phyloP scores from a whole-genome alignment of 2,329 filamentous ascomycete species.

The Penicillium janthinellum region DNA sequence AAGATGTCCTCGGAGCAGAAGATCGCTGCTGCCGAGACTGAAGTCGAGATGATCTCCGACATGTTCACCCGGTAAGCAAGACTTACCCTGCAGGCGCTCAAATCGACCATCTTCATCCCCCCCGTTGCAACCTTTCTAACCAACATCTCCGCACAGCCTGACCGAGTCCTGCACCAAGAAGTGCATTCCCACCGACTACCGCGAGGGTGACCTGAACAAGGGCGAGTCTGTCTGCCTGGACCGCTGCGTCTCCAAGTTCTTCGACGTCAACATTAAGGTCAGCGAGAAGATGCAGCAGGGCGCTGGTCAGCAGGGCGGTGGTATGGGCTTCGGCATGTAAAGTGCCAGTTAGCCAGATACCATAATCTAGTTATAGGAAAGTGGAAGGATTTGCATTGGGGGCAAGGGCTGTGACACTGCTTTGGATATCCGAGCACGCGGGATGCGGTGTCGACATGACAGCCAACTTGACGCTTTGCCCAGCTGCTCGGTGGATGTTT shows the following conservation, averaged over 20 bases:
- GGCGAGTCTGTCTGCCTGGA: conserved; percentile 98
- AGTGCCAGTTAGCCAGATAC: conserved; percentile 2
- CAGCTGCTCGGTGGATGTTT: background rate
- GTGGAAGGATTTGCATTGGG: background rate
- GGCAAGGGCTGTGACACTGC: background rate
- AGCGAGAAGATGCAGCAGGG: conserved; percentile 94
- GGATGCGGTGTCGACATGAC: background rate
- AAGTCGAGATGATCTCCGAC: conserved; percentile 96
- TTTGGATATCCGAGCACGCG: background rate
- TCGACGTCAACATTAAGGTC: conserved; percentile 97
- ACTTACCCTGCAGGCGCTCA: background rate
- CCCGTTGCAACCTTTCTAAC: background rate
- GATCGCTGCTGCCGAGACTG: conserved; percentile 92
- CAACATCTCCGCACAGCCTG: conserved; percentile 61
- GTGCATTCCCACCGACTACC: conserved; percentile 90
- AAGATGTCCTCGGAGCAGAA: conserved; percentile 96
- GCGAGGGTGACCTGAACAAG: conserved; percentile 96
- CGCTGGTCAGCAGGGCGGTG: conserved; percentile 65
- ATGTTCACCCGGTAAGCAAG: conserved; percentile 88
- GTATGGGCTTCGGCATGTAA: conserved; percentile 55
- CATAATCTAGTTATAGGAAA: background rate
- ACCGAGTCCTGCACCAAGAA: conserved; percentile 89
- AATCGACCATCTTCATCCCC: too few relatives aligned
- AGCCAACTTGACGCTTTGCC: background rate
- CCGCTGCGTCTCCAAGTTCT: conserved; percentile 96